Percentiles rank a stretch among this genome's conserved stretches.
Conservation (phyloP, 345 rosid species). For the Cardamine chenopodiifolia region DNA sequence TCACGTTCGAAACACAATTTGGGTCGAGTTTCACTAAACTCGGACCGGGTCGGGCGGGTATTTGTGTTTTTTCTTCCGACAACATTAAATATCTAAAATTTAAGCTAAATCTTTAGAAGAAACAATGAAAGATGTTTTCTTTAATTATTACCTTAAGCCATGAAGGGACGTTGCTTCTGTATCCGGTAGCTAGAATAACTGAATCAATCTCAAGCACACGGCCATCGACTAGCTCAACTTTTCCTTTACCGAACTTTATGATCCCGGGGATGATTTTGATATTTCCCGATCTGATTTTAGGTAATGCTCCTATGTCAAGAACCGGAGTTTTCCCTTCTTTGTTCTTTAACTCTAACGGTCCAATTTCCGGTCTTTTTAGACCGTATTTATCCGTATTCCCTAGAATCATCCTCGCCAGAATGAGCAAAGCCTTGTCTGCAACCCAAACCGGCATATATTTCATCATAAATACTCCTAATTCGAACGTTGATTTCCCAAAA, state of each 20-base stretch:
- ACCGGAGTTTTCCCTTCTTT: constrained; percentile 79
- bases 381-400: constrained; percentile 72
- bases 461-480: constrained; percentile 60
- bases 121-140: constrained; percentile 9
- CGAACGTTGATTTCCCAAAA: constrained; percentile 73
- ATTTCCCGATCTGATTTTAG: constrained; percentile 67
- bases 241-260: constrained; percentile 53
- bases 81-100: constrained; percentile 16
- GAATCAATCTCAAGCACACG: constrained; percentile 63
- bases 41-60: constrained; percentile 41
- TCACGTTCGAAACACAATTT: constrained; percentile 15
- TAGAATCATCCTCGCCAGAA: constrained; percentile 56
- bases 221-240: constrained; percentile 71
- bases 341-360: constrained; percentile 72
- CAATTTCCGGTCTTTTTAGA: constrained; percentile 60
- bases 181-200: constrained; percentile 85
- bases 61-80: constrained; percentile 39
- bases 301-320: constrained; percentile 70
- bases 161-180: constrained; percentile 89
- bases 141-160: constrained; percentile 71
- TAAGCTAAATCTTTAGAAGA: background rate
- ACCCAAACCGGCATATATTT: constrained; percentile 71
- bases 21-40: constrained; percentile 36
- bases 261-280: constrained; percentile 76
- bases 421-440: constrained; percentile 64